Percentiles rank a stretch among this genome's conserved stretches.
These are phyloP conservation scores for Lotus japonicus DNA, from an alignment of 306 rosid genomes.

Conservation along the genomic window DNA sequence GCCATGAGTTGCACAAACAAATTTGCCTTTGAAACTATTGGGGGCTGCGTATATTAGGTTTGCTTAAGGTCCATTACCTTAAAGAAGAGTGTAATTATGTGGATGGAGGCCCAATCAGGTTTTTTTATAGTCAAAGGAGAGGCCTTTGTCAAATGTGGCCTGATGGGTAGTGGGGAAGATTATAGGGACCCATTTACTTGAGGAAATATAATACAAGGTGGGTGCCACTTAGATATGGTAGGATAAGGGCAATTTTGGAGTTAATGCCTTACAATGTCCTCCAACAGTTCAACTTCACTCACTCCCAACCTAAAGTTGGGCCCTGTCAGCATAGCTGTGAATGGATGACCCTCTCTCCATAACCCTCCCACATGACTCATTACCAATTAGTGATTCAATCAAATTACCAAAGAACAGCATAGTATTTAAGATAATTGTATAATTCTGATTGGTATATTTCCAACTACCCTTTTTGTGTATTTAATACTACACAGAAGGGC, in stretches of 20 bases:
- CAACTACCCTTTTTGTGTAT: neutral
- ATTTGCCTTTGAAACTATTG: conserved; percentile 18
- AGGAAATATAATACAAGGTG: conserved; percentile 32
- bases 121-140: conserved; percentile 34
- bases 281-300: conserved; percentile 18
- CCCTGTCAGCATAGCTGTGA: conserved; percentile 40
- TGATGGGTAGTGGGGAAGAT: conserved; percentile 20
- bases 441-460: neutral
- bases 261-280: conserved; percentile 29
- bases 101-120: neutral
- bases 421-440: neutral
- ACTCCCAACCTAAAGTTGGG: conserved; percentile 20
- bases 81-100: neutral
- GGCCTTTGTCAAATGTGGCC: conserved; percentile 37
- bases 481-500: neutral
- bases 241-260: conserved; percentile 43
- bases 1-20: conserved; percentile 20
- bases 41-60: neutral
- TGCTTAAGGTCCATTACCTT: neutral
- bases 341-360: conserved; percentile 22
- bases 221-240: conserved; percentile 43
- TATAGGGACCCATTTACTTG: conserved; percentile 34
- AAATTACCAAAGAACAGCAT: conserved; percentile 5
- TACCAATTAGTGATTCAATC: neutral
- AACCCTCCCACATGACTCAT: conserved; percentile 15